Base-by-base conservation (phyloP, 208 protist genomes). In the Leishmania lainsoni region DNA sequence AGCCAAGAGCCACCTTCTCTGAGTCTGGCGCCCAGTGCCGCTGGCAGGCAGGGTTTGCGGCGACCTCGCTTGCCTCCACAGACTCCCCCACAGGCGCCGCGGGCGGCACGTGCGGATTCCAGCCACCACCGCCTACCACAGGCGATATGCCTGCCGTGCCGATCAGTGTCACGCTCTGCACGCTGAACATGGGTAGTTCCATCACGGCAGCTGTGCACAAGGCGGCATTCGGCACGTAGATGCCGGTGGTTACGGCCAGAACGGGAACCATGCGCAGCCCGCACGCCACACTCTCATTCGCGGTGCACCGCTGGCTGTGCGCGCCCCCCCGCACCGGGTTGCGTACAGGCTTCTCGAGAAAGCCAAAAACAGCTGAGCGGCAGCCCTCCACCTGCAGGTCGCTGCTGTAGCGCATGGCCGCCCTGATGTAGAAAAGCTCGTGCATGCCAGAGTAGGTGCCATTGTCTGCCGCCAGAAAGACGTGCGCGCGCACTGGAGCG, bases 381-480 rank as follows among this genome's bases (percentile, higher is more conserved):
- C 90, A 93, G 74, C 80, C 79, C 42, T 83, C 86, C 54, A 89
- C 51, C 6, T 78, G 70, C 42, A 93, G 61, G 0, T 26, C 52
- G 16, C 72, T 81, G 58, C 77, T 83, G 81, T 90, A 87, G 52
- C 85, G 82, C 88, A 93, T 90, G 1, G 84, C 86, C 9, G 83
- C 80, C 3, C 66, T 68, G 73, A 94, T 88, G 68, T 86, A 92
- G 72, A 81, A 81, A 4, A 94, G 72, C 77, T 92, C 91, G 81
- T 89, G 85, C 54, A 81, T 83, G 49, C 91, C 91, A 29, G 85
- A 91, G 81, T 86, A 90, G 63, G 83, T 91, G 58, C 87, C 91
- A 63, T 90, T 89, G 80, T 94, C 91, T 0, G 87, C 88, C 29
- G 83, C 85, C n/a, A 94, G 58, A 63, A 94, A 84, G n/a, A 93